phyloP scores from a whole-genome alignment of 441 rosid genomes.

The Jatropha multifida region DNA sequence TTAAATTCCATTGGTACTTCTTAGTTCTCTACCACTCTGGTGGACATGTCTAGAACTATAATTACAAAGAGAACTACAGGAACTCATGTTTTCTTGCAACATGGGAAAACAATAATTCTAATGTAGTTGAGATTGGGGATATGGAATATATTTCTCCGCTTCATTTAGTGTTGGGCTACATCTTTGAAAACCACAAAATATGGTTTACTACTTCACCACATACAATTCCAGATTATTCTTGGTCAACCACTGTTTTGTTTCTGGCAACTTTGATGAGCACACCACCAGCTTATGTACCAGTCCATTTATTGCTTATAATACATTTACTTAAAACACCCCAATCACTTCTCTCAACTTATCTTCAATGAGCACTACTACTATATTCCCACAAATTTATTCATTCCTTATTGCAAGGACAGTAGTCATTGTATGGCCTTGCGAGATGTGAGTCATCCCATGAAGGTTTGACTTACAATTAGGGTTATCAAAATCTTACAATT shows the following conservation, averaged over 20 bases:
- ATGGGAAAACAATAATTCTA: neutral
- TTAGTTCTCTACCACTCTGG: neutral
- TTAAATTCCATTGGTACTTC: neutral
- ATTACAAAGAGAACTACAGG: neutral
- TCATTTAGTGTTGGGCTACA: neutral
- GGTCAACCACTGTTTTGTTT: neutral
- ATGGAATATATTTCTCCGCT: neutral
- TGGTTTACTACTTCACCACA: neutral
- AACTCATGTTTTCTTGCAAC: neutral
- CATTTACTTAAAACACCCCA: neutral
- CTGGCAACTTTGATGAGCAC: neutral
- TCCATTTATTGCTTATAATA: neutral
- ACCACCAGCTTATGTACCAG: neutral
- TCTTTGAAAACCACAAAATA: neutral
- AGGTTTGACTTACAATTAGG: neutral
- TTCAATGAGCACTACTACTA: neutral
- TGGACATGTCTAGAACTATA: neutral
- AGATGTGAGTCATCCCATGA: neutral
- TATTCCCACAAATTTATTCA: neutral
- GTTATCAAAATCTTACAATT: too few species aligned
- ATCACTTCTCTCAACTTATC: neutral
- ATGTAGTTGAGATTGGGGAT: neutral
- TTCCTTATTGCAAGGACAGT: neutral
- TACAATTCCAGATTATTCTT: neutral
- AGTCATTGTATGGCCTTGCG: neutral